These are phyloP conservation scores for Neoascochyta sp. DNA, from an alignment of 2,329 filamentous ascomycete genomes.

Conservation along the genomic window DNA sequence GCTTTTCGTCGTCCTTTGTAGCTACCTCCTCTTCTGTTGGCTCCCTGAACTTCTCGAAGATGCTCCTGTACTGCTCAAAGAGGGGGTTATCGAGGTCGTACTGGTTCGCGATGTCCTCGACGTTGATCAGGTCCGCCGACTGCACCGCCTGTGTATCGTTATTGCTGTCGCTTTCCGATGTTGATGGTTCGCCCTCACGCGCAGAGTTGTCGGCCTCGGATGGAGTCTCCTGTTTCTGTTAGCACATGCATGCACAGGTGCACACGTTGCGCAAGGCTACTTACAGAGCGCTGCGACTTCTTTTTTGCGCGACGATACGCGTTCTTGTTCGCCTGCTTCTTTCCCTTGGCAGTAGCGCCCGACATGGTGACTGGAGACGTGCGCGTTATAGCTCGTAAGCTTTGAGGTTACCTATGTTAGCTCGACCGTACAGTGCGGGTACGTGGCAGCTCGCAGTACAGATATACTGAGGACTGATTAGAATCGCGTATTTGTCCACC, in stretches of 20 bases:
- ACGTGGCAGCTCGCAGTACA: not conserved
- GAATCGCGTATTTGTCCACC: too few species aligned
- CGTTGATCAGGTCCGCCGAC: constrained; percentile 41
- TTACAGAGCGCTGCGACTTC: constrained; percentile 76
- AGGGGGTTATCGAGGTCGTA: constrained; percentile 68
- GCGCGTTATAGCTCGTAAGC: too few species aligned
- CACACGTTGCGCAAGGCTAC: constrained; percentile 5
- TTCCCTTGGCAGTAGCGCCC: constrained; percentile 23
- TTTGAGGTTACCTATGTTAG: too few species aligned
- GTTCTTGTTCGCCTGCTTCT: constrained; percentile 81
- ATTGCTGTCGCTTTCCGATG: constrained; percentile 31
- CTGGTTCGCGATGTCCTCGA: constrained; percentile 43
- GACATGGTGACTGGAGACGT: constrained; percentile 23
- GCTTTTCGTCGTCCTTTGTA: constrained; percentile 59
- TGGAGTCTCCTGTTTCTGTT: constrained; percentile 34
- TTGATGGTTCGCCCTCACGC: constrained; percentile 39
- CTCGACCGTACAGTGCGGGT: too few species aligned
- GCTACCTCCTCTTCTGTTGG: constrained; percentile 58
- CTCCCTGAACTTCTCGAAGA: constrained; percentile 70
- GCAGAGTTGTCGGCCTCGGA: constrained; percentile 32
- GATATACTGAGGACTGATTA: too few species aligned
- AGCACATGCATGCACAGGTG: constrained; percentile 8
- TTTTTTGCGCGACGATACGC: constrained; percentile 89
- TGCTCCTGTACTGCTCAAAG: constrained; percentile 76
- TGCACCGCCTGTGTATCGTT: constrained; percentile 42